Evolutionary conservation across 148 eudicot species (phyloP), one percentile per base, ranked within the genome.

Genomic region (Silene uniflora): DNA sequence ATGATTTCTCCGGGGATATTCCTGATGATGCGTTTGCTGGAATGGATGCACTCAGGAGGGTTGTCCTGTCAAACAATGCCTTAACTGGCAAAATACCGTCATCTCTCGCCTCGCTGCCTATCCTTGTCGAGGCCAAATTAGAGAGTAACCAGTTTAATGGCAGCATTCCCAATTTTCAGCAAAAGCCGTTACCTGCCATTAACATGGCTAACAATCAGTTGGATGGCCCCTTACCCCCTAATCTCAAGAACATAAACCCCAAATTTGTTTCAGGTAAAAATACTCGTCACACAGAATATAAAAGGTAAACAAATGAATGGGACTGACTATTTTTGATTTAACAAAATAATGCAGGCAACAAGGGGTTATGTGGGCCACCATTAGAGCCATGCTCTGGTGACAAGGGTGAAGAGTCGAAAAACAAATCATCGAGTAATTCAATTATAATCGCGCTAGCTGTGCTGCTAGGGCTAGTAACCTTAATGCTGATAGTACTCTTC

Each of bases 61-160:
- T 94, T 54, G 60, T 84, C 59, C 77, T 94, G 75, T 73, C 88
- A 17, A 77, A 89, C 75, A 94, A 94, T 74, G 49, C 77, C 27
- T 90, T 94, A 8, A 71, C 81, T 0, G 98, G 97, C 13, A 78
- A 60, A 49, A 83, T 94, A 66, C 98, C 98, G 0, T 25, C 84
- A 17, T 91, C 97, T 17, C 78, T 94, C 10, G 65, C 82, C 59
- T 67, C 22, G 35, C 54, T 85, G 54, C 88, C 87, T 19, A 85
- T 82, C 81, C 87, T 94, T 12, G 78, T 87, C 5, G 97, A 90
- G 69, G 47, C 83, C 52, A 77, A 82, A 68, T 84, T 91, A 7
- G 95, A 91, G 67, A 85, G 82, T 72, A 94, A 94, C 80, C 86
- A 77, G 16, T 93, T 93, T 71, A 61, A 77, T 54, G 98, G 98